Conservation (phyloP, 176 grass and related monocot genomes). For the Avena sativa region DNA sequence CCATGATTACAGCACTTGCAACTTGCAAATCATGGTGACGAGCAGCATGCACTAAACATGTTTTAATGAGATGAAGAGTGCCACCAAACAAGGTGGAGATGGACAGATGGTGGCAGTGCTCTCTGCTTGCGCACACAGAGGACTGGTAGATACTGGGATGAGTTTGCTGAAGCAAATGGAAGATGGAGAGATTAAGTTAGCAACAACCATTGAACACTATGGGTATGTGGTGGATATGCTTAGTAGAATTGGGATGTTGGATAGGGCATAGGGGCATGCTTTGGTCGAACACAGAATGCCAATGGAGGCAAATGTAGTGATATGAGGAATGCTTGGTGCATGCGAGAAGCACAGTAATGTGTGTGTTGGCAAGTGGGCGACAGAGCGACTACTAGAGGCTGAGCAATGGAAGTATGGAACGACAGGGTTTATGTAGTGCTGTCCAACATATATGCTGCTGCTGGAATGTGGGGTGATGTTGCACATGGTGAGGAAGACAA, state of each 20-base stretch:
- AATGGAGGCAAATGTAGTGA: slow-evolving; percentile 55
- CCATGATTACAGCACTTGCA: slow-evolving; percentile 53
- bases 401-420: slow-evolving; percentile 46
- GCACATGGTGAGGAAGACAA: slow-evolving; percentile 53
- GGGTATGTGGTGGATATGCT: slow-evolving; percentile 59
- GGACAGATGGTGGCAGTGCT: slow-evolving; percentile 36
- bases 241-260: slow-evolving; percentile 48
- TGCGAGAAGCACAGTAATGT: slow-evolving; percentile 57
- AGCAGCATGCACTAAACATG: slow-evolving; percentile 33
- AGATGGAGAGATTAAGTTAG: slow-evolving; percentile 42
- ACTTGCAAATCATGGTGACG: slow-evolving; percentile 49
- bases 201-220: slow-evolving; percentile 45
- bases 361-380: slow-evolving; percentile 43
- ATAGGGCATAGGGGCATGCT: slow-evolving; percentile 43
- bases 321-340: slow-evolving; percentile 59
- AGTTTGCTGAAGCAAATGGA: slow-evolving; percentile 51
- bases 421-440: slow-evolving; percentile 59
- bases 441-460: slow-evolving; percentile 50
- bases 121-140: slow-evolving; percentile 47
- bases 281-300: slow-evolving; percentile 52
- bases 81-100: slow-evolving; percentile 49
- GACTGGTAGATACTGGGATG: slow-evolving; percentile 39
- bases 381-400: slow-evolving; percentile 27
- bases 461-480: slow-evolving; percentile 45
- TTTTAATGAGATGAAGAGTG: slow-evolving; percentile 54